Evolutionary conservation across 2,329 filamentous ascomycete genomes (phyloP).

Genomic region (Curvularia lunata): DNA sequence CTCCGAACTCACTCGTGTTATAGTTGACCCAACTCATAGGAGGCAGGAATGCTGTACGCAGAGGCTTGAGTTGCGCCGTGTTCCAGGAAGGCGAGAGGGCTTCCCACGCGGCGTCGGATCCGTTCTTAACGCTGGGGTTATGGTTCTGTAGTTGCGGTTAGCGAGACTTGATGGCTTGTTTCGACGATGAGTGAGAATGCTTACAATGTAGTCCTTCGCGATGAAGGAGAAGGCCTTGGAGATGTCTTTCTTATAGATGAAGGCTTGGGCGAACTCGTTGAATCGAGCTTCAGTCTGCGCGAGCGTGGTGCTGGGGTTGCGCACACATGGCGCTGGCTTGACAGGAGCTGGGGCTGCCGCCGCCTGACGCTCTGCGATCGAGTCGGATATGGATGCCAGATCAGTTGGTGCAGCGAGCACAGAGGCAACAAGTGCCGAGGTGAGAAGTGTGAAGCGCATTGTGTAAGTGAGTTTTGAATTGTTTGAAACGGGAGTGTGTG

Average conservation of each 20-base stretch:
- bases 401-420: neutral
- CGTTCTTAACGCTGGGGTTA: constrained; percentile 37
- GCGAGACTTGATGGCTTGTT: neutral
- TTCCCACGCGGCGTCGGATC: constrained; percentile 38
- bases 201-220: constrained; percentile 35
- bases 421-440: neutral
- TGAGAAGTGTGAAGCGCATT: neutral
- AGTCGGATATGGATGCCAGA: neutral
- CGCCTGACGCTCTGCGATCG: constrained; percentile 20
- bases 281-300: constrained; percentile 23
- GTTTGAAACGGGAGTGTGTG: neutral
- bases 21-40: constrained; percentile 41
- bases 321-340: constrained; percentile 37
- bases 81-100: constrained; percentile 36
- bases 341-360: constrained; percentile 14
- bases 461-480: neutral
- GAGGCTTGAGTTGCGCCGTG: constrained; percentile 28
- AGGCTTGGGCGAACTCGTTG: constrained; percentile 35
- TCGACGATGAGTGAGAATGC: neutral
- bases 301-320: constrained; percentile 19
- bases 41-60: constrained; percentile 30
- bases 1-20: constrained; percentile 23
- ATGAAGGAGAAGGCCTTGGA: constrained; percentile 40
- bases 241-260: constrained; percentile 39
- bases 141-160: constrained; percentile 32